Evolutionary conservation across 345 rosid genomes (phyloP).

Genomic region (Capsella bursapastoris): DNA sequence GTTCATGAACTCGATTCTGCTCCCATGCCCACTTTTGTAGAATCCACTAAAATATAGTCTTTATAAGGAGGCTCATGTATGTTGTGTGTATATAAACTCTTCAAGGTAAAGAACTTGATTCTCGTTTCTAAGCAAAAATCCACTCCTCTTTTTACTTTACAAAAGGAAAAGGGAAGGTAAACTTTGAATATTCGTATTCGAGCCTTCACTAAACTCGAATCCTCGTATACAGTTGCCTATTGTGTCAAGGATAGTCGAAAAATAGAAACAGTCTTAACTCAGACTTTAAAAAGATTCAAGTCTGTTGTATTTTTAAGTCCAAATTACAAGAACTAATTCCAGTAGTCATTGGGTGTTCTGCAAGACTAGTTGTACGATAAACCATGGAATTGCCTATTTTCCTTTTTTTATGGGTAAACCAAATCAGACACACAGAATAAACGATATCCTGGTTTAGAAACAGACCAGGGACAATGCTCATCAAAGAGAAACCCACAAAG

Average conservation of each 20-base stretch:
- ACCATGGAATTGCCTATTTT: neutral
- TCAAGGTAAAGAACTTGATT: conserved; percentile 15
- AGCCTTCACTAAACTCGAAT: conserved; percentile 2
- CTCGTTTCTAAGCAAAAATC: neutral
- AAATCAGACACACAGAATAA: conserved; percentile 1
- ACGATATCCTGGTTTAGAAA: conserved; percentile 29
- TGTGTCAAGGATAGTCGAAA: neutral
- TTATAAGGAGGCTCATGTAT: neutral
- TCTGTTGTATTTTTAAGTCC: too few relatives aligned
- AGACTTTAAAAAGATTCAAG: too few relatives aligned
- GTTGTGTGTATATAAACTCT: too few relatives aligned
- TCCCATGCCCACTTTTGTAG: conserved; percentile 33
- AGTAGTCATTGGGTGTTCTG: too few relatives aligned
- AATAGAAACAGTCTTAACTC: neutral
- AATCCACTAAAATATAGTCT: conserved; percentile 15
- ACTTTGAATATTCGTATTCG: conserved; percentile 26
- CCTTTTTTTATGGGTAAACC: conserved; percentile 4
- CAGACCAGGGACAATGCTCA: conserved; percentile 30
- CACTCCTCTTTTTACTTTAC: conserved; percentile 33
- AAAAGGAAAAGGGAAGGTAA: conserved; percentile 14
- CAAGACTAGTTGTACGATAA: neutral
- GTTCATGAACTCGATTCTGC: conserved; percentile 38
- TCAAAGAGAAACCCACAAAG: conserved; percentile 11
- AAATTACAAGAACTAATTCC: too few relatives aligned
- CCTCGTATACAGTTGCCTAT: neutral